Base-by-base conservation (phyloP, 2,329 filamentous ascomycete species). In the Phialophora tarda region DNA sequence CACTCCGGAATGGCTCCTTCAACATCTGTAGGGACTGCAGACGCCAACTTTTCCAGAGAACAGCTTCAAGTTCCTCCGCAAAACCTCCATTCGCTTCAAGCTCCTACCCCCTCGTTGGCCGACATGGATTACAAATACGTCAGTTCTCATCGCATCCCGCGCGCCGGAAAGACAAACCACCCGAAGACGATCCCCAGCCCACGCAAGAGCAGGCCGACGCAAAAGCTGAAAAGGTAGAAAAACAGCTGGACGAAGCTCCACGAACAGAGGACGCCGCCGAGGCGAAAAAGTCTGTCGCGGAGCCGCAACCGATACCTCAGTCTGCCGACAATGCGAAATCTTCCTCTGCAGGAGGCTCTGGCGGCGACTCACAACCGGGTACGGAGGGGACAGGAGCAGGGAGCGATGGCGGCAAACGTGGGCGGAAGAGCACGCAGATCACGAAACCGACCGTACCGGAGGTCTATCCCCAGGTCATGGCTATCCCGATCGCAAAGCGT, bases 401-500 rank as follows among this genome's bases (percentile, higher is more conserved):
- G 17, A 84, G 83, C 62, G 88, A 90, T 71, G 85, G 86, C 72
- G 85, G 89, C 26, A 90, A 87, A 78, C 91, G 88, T 75, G 89
- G 92, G 62, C 86, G 88, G 71, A 93, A 91, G 76, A 74, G 77
- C 38, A 84, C 88, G 57, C 89, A 91, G 26, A 83, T 98, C 47
- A 88, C 92, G 73, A 98, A 98, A 80, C 91, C 93, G 1, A 87
- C 90, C 2, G 90, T 98, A 14, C 95, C 95, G 14, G 95, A 99
- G 68, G 89, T 97, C 51, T 99, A 99, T 77, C 95, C 95, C 3
- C 95, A 98, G 77, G 93, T 99, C 63, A 92, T 99, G 85, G 94
- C 94, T 1, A 96, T 99, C 63, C 95, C 95, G 7, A 97, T 99
- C 74, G 91, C 92, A 30, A 93, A 96, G 78, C 86, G 95, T 61